Evolutionary conservation across 2,329 filamentous ascomycete genomes (phyloP), one percentile per base, ranked within the genome.

Genomic region (Apiospora saccharicola): DNA sequence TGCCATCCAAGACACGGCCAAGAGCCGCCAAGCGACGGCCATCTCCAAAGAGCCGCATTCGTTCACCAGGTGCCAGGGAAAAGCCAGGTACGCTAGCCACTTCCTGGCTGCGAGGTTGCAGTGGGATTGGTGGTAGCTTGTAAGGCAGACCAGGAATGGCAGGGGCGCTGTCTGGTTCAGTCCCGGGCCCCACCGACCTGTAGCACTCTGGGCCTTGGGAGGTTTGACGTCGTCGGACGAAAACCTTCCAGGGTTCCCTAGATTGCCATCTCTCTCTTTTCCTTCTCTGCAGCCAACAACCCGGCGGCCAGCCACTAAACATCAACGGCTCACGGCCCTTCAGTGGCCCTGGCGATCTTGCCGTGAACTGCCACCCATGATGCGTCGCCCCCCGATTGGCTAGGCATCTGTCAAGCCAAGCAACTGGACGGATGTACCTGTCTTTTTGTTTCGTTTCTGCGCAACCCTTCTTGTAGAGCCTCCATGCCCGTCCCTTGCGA

Each of bases 391-490:
- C 34, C 57, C 57, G 57, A 64, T 64, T 64, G 57, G 57, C 12
- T 19, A 8, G 16, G 22, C 57, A 4, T 19, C 57, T 64, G 57
- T 41, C 57, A 61, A 10, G 44, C 44, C 19, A 49, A 41, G 10
- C 34, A 41, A 12, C 57, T 4, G 57, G n/a, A 64, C 57, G 19
- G 13, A 13, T 22, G 12, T n/a, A 34, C 34, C 57, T n/a, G 8
- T 22, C n/a, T 61, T 34, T 64, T 64, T 64, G 57, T 64, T 64
- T 64, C 57, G 57, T 64, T 64, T 64, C 57, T 41, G 57, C 57
- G 30, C 57, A 64, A n/a, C 57, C 30, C 22, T 19, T 64, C 57
- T n/a, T n/a, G n/a, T 19, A 34, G 22, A 22, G 26, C 26, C 53
- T 3, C 12, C 8, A 16, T 57, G 51, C 51, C 51, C 16, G 24